Base-by-base conservation (phyloP, 805 yeast genomes). In the Saccharomycopsis malanga region DNA sequence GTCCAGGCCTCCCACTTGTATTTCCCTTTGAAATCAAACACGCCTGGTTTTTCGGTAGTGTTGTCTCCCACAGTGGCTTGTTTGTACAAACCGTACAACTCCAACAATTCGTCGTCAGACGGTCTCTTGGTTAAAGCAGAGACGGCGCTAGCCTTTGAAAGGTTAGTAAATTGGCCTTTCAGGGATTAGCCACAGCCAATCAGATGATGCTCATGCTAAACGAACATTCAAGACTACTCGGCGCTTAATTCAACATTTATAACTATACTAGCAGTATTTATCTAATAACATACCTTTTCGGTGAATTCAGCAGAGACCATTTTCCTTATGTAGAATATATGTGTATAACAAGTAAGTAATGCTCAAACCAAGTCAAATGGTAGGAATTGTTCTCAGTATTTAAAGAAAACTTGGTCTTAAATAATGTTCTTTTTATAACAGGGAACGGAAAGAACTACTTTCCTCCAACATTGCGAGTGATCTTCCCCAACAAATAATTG, bases 1-100 rank as follows among this genome's bases (percentile, higher is more conserved):
- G 82, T 82, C 98, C 98, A 93, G 6, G 98, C 77, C 63, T 89
- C 91, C 98, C 98, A 93, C 75, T 93, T 93, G 77, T 86, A 85
- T 70, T 94, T 88, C 57, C 91, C 97, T 72, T 84, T 87, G 71
- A 93, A 76, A 70, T 88, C 95, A 66, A 93, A 87, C 50, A 85
- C 69, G 54, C 96, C 93, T 46, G 98, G 98, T 71, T 87, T 86
- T 47, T 74, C 71, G 53, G 95, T 84, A 58, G 63, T 66, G 76
- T 87, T 87, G 76, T 93, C 98, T 56, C 98, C 98, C 48, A 82
- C 83, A 30, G 97, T 91, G 58, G 98, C 95, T 72, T 93, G 98
- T 70, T 93, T 93, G 83, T 75, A 93, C 59, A 93, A 74, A 42
- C 91, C 97, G 71, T 93, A 93, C 59, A 93, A 74, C 65, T 81